Evolutionary conservation across 768 basidiomycete species (phyloP), one percentile per base, ranked within the genome.

Genomic region (Artomyces pyxidatus): DNA sequence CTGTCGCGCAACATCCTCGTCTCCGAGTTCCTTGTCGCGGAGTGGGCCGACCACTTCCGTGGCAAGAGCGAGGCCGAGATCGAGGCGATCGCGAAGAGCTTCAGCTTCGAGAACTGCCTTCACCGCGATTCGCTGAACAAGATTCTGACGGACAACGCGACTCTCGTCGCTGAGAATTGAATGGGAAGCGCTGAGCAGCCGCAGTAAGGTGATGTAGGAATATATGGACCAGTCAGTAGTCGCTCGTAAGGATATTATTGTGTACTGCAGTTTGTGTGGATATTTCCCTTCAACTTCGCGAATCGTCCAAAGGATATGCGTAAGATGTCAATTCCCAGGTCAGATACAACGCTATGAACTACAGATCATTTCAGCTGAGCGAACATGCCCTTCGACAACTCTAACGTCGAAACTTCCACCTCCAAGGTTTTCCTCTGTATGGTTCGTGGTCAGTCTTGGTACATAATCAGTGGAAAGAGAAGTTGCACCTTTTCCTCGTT

Each of bases 401-500:
- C 77, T 25, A 94, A 64, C 6, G 85, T 84, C 30, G 78, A 67
- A 45, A 92, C 78, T 62, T 96, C 93, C 11, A 84, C 83, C 58
- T 93, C 85, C 29, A 85, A 58, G 1, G 84, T 88, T 57, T 77
- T 81, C 61, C 82, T 74, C 89, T 91, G 62, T 39, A 25, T 6
- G 25, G 17, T 12, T 22, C 11, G 14, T 23, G 16, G 42, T 45
- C 38, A 48, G 16, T 11, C 12, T 12, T 25, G 12, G 14, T 6
- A 10, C 22, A n/a, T 42, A 9, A 49, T 14, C n/a, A 26, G 9
- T 41, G 53, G 42, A 51, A 26, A 49, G 16, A 17, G 52, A 21
- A 26, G 45, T 11, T 60, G 76, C 54, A 93, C 90, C 83, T 88
- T 93, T 28, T 94, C 93, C 25, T 80, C 75, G 60, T 93, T 95